These are phyloP conservation scores for Pseudogymnoascus sp. DNA, from an alignment of 2,329 filamentous ascomycete genomes.

Conservation along the genomic window DNA sequence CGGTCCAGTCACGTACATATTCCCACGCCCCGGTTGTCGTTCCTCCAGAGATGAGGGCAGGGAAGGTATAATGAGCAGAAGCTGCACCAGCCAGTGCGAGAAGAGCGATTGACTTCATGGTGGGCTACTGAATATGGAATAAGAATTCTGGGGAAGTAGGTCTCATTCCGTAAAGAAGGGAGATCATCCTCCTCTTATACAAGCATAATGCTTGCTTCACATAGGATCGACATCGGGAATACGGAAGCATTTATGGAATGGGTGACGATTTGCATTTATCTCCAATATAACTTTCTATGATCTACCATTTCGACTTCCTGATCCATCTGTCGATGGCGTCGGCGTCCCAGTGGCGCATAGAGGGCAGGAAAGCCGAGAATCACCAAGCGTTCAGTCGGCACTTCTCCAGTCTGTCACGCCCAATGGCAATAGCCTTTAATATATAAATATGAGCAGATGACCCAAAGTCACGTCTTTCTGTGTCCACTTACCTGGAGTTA, in stretches of 20 bases:
- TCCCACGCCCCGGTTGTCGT: constrained; percentile 19
- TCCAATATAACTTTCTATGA: background rate
- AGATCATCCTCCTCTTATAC: background rate
- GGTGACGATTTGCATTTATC: background rate
- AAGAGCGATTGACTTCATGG: constrained; percentile 11
- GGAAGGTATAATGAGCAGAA: constrained; percentile 21
- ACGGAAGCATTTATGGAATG: background rate
- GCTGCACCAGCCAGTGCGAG: constrained; percentile 17
- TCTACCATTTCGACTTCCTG: background rate
- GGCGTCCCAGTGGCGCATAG: background rate
- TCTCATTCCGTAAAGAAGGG: background rate
- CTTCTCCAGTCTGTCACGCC: background rate
- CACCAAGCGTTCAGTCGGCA: background rate
- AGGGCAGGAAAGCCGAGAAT: background rate
- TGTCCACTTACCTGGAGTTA: background rate
- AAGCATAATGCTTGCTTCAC: background rate
- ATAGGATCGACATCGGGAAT: background rate
- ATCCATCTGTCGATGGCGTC: background rate
- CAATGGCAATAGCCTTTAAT: background rate
- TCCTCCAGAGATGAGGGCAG: constrained; percentile 15
- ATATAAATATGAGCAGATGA: background rate
- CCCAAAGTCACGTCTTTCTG: background rate
- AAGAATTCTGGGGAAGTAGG: background rate
- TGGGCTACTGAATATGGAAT: background rate
- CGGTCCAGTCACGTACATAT: constrained; percentile 23